Evolutionary conservation across 192 early-diverging fungal species (phyloP).

Genomic region (Cladochytrium replicatum): DNA sequence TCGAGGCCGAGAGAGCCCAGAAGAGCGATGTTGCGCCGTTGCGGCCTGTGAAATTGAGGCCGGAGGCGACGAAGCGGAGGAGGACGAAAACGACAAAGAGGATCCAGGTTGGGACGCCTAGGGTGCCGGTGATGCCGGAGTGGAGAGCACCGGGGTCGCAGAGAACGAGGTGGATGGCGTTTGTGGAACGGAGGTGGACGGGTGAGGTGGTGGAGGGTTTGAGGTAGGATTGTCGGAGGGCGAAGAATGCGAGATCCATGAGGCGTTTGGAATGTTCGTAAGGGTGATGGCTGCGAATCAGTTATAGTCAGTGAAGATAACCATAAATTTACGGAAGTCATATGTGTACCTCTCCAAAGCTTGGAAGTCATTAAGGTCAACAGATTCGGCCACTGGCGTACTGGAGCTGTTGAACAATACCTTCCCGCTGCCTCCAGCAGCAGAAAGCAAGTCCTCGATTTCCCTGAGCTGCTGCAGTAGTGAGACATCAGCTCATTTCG

Average conservation of each 20-base stretch:
- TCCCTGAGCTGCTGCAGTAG: constrained; percentile 13
- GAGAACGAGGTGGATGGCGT: no score
- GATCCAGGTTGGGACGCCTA: no score
- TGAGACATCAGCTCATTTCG: constrained; percentile 3
- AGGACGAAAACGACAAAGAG: no score
- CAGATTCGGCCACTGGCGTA: constrained; percentile 24
- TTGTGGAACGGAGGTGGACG: no score
- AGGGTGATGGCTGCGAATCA: constrained; percentile 19
- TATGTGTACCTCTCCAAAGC: constrained; percentile 25
- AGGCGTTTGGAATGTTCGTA: constrained; percentile 43
- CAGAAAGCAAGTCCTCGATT: constrained; percentile 2
- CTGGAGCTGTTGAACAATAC: constrained; percentile 37
- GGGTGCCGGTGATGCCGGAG: no score
- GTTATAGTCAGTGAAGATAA: background rate
- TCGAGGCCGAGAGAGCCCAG: no score
- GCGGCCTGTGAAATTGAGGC: constrained; percentile 26
- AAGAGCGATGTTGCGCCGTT: constrained; percentile 30
- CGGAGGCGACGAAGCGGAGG: constrained; percentile 18
- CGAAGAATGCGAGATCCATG: constrained; percentile 31
- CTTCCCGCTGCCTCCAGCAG: constrained; percentile 1
- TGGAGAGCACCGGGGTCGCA: no score
- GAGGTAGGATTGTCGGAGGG: no score
- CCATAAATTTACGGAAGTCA: constrained; percentile 1
- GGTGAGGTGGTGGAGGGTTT: no score
- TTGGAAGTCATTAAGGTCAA: constrained; percentile 27